A percentile compares a stretch with the other conserved stretches of the same genome.
Conservation (phyloP, 192 early-diverging fungal species). For the Linnemannia exigua region DNA sequence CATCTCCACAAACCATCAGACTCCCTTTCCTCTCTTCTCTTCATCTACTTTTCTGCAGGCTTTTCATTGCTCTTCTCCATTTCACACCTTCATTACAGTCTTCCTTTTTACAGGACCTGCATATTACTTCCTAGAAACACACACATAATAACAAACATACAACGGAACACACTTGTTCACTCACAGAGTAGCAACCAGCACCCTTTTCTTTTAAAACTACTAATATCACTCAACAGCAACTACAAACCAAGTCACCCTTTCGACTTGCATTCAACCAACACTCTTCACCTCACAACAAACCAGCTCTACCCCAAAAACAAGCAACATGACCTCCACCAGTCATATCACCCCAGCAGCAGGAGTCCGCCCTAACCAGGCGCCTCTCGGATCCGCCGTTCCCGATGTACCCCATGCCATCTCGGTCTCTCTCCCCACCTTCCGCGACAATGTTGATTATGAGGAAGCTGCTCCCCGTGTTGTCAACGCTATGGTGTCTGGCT, state of each 20-base stretch:
- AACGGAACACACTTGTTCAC: neutral
- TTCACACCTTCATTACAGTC: neutral
- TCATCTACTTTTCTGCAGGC: neutral
- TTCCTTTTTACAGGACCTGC: conserved; percentile 3
- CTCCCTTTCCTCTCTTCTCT: neutral
- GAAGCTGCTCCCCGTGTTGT: conserved; percentile 83
- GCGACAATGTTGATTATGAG: conserved; percentile 94
- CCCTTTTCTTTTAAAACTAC: neutral
- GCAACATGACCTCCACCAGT: conserved; percentile 17
- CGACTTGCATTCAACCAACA: neutral
- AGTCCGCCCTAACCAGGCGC: conserved; percentile 46
- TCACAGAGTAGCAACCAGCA: neutral
- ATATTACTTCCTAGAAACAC: neutral
- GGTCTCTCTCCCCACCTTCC: conserved; percentile 92
- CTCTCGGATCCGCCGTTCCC: conserved; percentile 83
- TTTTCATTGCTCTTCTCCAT: neutral
- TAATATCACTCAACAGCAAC: neutral
- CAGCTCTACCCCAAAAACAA: neutral
- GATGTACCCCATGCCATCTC: conserved; percentile 88
- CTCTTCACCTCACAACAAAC: neutral
- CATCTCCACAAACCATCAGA: neutral
- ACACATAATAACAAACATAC: neutral
- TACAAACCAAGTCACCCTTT: neutral
- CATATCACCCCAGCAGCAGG: conserved; percentile 43
- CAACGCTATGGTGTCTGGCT: conserved; percentile 82